A percentile compares a stretch with the other conserved stretches of the same genome.
phyloP scores from a whole-genome alignment of 768 basidiomycete genomes.

The Podaxis sp. region DNA sequence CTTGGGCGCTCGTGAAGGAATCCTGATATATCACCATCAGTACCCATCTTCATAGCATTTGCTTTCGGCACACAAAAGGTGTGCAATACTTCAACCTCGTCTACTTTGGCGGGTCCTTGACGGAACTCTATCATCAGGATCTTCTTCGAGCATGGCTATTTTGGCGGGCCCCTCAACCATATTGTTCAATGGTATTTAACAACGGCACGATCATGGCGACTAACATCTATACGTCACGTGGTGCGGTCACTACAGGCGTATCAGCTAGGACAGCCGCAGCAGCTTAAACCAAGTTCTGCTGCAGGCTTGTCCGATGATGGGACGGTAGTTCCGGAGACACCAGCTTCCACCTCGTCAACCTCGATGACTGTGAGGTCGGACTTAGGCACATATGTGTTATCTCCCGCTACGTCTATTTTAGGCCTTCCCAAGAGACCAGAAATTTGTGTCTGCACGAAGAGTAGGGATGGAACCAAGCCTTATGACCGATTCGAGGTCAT shows the following conservation, averaged over 20 bases:
- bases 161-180: not conserved
- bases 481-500: not conserved
- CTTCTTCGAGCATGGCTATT: slow-evolving; percentile 9
- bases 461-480: not conserved
- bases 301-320: not conserved
- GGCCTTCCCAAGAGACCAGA: not conserved
- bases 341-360: not conserved
- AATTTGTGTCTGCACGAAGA: not conserved
- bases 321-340: not conserved
- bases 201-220: not conserved
- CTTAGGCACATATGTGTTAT: not conserved
- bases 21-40: not conserved
- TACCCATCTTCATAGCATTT: slow-evolving; percentile 9
- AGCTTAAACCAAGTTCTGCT: not conserved
- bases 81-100: not conserved
- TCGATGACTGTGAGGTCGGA: not conserved
- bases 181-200: not conserved
- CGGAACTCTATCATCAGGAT: not conserved
- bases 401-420: not conserved
- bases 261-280: not conserved
- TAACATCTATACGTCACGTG: not conserved
- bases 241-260: not conserved
- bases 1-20: not conserved
- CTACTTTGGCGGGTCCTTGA: not conserved
- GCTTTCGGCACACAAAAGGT: slow-evolving; percentile 14